Evolutionary conservation across 2,329 filamentous ascomycete species (phyloP).

Genomic region (Fusarium sp.): DNA sequence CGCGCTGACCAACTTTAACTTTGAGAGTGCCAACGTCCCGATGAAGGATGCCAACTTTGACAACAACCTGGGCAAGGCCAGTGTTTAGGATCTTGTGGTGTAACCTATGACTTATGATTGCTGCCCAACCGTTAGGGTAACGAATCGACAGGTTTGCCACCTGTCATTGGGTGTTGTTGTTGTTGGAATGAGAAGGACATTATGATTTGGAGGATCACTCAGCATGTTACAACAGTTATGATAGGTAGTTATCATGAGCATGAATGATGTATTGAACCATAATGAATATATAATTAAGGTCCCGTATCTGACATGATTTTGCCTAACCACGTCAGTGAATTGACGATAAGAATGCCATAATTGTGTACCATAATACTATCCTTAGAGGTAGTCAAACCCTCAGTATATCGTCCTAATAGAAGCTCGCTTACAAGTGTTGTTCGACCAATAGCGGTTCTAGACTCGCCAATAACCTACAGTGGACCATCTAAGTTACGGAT

Average conservation of each 20-base stretch:
- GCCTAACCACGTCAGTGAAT: no score
- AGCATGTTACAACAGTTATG: no score
- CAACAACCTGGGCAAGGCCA: slow-evolving; percentile 37
- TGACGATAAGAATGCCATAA: no score
- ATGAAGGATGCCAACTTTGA: slow-evolving; percentile 51
- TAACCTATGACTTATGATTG: background rate
- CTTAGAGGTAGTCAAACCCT: no score
- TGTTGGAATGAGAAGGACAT: no score
- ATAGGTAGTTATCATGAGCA: background rate
- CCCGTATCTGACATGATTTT: no score
- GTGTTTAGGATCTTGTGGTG: slow-evolving; percentile 6
- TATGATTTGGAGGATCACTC: no score
- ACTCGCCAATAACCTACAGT: slow-evolving; percentile 14
- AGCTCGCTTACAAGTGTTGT: background rate
- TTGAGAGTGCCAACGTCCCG: slow-evolving; percentile 57
- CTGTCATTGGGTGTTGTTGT: background rate
- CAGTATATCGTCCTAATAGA: no score
- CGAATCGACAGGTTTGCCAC: background rate
- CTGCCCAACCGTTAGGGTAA: background rate
- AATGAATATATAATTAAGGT: background rate
- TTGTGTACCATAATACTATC: no score
- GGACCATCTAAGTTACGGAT: slow-evolving; percentile 16
- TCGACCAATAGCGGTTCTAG: background rate
- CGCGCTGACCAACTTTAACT: slow-evolving; percentile 55
- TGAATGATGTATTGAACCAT: background rate